Evolutionary conservation across 305 asterid genomes (phyloP).

Genomic region (Solanum hybrid): DNA sequence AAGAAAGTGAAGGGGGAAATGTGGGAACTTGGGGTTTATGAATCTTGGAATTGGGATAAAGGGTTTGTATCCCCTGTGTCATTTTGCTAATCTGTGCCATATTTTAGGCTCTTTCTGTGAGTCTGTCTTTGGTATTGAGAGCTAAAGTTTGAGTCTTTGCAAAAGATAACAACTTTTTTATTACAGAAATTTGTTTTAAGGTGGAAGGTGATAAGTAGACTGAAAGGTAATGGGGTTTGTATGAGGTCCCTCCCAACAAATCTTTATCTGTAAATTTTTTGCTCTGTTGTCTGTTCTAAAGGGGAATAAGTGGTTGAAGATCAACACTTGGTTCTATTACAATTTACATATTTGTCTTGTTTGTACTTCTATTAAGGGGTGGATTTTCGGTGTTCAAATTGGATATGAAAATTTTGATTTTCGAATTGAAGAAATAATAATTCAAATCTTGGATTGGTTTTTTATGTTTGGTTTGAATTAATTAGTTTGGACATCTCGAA

Average conservation of each 20-base stretch:
- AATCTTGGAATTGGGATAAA: conserved; percentile 31
- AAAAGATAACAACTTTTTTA: background rate
- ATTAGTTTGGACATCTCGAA: background rate
- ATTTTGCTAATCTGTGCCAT: conserved; percentile 53
- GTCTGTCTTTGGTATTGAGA: background rate
- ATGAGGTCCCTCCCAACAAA: background rate
- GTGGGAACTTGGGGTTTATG: conserved; percentile 22
- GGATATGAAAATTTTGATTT: background rate
- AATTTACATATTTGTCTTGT: background rate
- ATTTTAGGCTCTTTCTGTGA: background rate
- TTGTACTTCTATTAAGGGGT: background rate
- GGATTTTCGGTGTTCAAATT: background rate
- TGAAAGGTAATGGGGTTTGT: background rate
- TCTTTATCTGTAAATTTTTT: background rate
- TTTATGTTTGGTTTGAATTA: background rate
- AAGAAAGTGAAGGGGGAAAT: conserved; percentile 28
- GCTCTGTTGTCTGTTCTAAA: background rate
- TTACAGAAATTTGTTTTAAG: background rate
- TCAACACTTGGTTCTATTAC: background rate
- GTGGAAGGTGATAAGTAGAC: background rate
- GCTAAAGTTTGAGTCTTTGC: background rate
- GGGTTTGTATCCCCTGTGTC: conserved; percentile 28
- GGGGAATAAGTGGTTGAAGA: background rate
- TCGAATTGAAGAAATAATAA: background rate
- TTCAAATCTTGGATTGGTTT: background rate